Percentiles rank a stretch among this genome's conserved stretches.
Conservation (phyloP, 306 rosid genomes). For the Sophora flavescens region DNA sequence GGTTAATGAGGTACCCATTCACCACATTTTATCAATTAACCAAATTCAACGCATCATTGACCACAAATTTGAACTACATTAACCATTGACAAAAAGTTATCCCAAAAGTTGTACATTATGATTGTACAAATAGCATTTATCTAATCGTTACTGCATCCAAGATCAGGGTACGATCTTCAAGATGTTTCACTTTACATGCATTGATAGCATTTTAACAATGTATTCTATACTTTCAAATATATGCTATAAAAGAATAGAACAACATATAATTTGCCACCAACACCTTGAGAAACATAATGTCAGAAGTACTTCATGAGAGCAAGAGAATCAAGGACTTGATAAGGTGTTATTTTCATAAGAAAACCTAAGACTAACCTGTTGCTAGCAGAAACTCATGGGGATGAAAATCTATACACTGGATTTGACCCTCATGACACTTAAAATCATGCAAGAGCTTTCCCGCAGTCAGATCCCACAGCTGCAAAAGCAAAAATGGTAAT, state of each 20-base stretch:
- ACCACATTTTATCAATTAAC: too few species aligned
- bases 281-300: conserved; percentile 13
- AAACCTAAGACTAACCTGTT: conserved; percentile 73
- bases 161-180: too few species aligned
- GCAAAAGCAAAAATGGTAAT: conserved; percentile 43
- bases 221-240: neutral
- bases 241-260: neutral
- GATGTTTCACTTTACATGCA: neutral
- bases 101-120: too few species aligned
- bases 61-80: too few species aligned
- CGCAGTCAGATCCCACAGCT: conserved; percentile 99
- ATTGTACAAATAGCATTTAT: too few species aligned
- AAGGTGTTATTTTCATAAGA: conserved; percentile 19
- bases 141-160: too few species aligned
- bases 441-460: conserved; percentile 96
- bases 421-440: conserved; percentile 93
- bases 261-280: neutral
- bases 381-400: conserved; percentile 97
- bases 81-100: too few species aligned
- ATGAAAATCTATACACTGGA: conserved; percentile 98
- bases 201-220: neutral
- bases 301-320: neutral
- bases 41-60: too few species aligned
- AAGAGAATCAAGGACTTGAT: neutral
- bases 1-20: too few species aligned